Conservation (phyloP, 176 grass and related monocot genomes). For the Tillandsia leiboldiana region DNA sequence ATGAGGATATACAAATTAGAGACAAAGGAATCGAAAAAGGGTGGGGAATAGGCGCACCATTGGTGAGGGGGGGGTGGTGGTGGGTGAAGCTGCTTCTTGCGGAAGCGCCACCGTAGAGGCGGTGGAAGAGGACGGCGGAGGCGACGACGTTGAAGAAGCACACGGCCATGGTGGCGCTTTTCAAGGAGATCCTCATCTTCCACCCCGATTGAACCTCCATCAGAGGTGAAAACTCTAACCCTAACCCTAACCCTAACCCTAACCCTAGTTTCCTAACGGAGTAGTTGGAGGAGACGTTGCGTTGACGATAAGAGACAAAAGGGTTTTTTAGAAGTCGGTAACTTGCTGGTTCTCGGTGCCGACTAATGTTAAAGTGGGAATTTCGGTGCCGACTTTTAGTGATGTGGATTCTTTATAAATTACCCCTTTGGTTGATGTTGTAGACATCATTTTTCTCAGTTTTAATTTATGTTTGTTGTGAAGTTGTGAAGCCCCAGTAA, state of each 20-base stretch:
- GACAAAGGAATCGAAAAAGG: background rate
- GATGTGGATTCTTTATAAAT: too few relatives aligned
- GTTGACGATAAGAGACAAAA: too few relatives aligned
- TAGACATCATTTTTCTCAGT: too few relatives aligned
- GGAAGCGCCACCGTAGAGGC: constrained; percentile 1
- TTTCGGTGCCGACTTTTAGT: too few relatives aligned
- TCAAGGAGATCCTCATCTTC: constrained; percentile 24
- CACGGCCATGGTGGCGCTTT: constrained; percentile 25
- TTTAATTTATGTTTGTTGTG: too few relatives aligned
- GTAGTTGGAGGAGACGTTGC: background rate
- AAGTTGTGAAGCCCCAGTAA: too few relatives aligned
- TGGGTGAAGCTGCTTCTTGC: background rate
- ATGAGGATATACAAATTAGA: background rate
- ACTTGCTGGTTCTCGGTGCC: too few relatives aligned
- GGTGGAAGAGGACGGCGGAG: constrained; percentile 18
- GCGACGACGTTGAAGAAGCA: constrained; percentile 37
- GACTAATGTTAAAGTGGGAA: too few relatives aligned
- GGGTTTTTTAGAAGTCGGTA: too few relatives aligned
- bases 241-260: background rate
- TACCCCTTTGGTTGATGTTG: too few relatives aligned
- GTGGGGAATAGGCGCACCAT: constrained; percentile 8
- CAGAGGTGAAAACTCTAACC: background rate
- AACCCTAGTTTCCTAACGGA: background rate
- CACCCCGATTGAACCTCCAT: constrained; percentile 41
- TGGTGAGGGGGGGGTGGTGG: constrained; percentile 13